Conservation (phyloP, 176 grass and related monocot genomes). For the Carex pumila region DNA sequence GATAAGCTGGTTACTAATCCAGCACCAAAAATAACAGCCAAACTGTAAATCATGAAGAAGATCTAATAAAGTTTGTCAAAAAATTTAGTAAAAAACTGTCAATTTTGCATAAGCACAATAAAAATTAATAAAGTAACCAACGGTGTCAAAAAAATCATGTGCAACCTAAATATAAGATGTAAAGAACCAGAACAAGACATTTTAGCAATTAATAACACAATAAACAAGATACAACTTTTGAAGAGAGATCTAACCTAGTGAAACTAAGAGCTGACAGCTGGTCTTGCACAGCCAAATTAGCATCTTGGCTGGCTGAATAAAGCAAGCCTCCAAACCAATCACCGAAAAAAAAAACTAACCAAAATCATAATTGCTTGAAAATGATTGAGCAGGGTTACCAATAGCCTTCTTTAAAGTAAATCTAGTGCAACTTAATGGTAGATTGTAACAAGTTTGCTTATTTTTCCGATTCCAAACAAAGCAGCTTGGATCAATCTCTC, state of each 20-base stretch:
- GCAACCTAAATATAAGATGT: neutral
- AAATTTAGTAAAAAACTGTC: neutral
- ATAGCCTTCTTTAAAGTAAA: neutral
- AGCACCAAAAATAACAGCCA: conserved; percentile 96
- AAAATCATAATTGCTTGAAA: neutral
- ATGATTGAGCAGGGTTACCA: neutral
- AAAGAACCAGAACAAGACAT: neutral
- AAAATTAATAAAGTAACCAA: neutral
- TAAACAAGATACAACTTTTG: neutral
- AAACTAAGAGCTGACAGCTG: conserved; percentile 91
- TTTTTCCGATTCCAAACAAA: conserved; percentile 3
- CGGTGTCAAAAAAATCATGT: neutral
- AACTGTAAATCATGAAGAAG: conserved; percentile 37
- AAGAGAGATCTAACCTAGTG: conserved; percentile 49
- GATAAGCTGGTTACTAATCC: conserved; percentile 94
- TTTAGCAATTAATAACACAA: neutral
- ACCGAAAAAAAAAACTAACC: conserved; percentile 13
- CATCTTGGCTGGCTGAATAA: conserved; percentile 83
- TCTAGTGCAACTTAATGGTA: neutral
- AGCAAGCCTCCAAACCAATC: conserved; percentile 90
- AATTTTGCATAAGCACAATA: neutral
- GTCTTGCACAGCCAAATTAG: conserved; percentile 93
- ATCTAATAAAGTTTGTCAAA: neutral
- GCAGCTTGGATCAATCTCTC: neutral
- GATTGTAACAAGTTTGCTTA: neutral